Evolutionary conservation across 2,329 filamentous ascomycete genomes (phyloP), one percentile per base, ranked within the genome.

Genomic region (Ascochyta rabiei): DNA sequence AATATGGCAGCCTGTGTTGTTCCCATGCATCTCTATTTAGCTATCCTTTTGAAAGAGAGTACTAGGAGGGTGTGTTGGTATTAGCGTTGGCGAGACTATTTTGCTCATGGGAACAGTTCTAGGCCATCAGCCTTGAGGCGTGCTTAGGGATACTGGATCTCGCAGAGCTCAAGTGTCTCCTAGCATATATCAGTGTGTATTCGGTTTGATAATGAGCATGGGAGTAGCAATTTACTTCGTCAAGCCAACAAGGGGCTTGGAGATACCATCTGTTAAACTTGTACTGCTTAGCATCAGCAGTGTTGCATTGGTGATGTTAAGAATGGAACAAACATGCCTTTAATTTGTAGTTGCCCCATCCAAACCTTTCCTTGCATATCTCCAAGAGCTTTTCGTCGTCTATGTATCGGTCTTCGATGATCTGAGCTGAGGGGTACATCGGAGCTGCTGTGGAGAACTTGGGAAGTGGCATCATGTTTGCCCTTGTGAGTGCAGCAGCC

Each of bases 401-500:
- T 16, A 64, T 53, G 33, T 66, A 66, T n/a, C 61, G 48, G 28
- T 66, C 50, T 26, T 60, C 51, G 37, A 66, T 61, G n/a, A 66
- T 59, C 34, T 66, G 63, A 2, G 48, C 42, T 6, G 43, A 37
- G 4, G 28, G 10, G 18, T 26, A 12, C 16, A 15, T 24, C 21
- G 21, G 15, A 4, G 30, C 35, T 15, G 28, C 12, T 8, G 28
- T 1, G 1, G 41, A 18, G 8, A 21, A 21, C n/a, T 12, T 13
- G 7, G 28, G 24, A 5, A 21, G 39, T 5, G 39, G 47, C 16
- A 38, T 5, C 16, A 13, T 23, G 1, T 37, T 23, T 31, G 33
- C 21, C 6, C 24, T 15, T 23, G 31, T 30, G 18, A 31, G 18
- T 30, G 8, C 23, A 10, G 33, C 16, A 30, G 24, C 9, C 31